Percentiles rank a stretch among this genome's conserved stretches.
These are phyloP conservation scores for Elsinoe ampelina DNA, from an alignment of 2,329 filamentous ascomycete species.

Conservation along the genomic window DNA sequence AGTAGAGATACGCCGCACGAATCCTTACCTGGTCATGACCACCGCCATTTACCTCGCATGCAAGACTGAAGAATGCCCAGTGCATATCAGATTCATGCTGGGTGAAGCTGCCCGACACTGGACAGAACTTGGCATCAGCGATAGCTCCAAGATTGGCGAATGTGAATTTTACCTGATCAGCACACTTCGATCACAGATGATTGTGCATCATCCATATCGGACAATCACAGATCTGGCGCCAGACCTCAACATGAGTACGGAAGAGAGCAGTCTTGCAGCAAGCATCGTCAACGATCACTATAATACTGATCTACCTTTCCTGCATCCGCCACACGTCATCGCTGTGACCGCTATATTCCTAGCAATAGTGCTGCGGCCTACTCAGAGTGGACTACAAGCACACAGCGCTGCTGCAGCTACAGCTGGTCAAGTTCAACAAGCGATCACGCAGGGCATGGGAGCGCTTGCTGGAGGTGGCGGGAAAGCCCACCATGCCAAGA, in stretches of 20 bases:
- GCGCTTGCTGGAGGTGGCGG: slow-evolving; percentile 20
- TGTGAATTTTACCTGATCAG: slow-evolving; percentile 90
- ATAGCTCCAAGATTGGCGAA: slow-evolving; percentile 79
- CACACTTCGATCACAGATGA: slow-evolving; percentile 81
- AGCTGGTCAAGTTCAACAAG: slow-evolving; percentile 17
- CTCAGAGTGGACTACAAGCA: slow-evolving; percentile 40
- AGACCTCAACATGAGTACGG: slow-evolving; percentile 61
- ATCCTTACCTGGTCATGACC: slow-evolving; percentile 85
- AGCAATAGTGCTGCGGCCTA: slow-evolving; percentile 69
- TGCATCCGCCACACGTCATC: slow-evolving; percentile 77
- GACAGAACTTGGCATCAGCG: slow-evolving; percentile 67
- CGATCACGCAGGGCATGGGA: slow-evolving; percentile 22
- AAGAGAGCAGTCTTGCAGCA: slow-evolving; percentile 69
- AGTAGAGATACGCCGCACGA: slow-evolving; percentile 84
- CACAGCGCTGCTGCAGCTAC: slow-evolving; percentile 28
- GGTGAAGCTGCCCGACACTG: slow-evolving; percentile 78
- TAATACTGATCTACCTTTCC: slow-evolving; percentile 79
- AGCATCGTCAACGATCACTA: slow-evolving; percentile 87
- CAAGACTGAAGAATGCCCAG: slow-evolving; percentile 96
- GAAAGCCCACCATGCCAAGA: slow-evolving; percentile 15
- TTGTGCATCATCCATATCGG: slow-evolving; percentile 84
- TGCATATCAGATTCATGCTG: slow-evolving; percentile 87
- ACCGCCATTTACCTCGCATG: slow-evolving; percentile 91
- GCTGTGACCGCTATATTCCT: slow-evolving; percentile 80
- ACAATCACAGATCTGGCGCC: slow-evolving; percentile 62